Percentiles rank a stretch among this genome's conserved stretches.
phyloP scores from a whole-genome alignment of 495 filamentous ascomycete genomes.

The Viridothelium virens region DNA sequence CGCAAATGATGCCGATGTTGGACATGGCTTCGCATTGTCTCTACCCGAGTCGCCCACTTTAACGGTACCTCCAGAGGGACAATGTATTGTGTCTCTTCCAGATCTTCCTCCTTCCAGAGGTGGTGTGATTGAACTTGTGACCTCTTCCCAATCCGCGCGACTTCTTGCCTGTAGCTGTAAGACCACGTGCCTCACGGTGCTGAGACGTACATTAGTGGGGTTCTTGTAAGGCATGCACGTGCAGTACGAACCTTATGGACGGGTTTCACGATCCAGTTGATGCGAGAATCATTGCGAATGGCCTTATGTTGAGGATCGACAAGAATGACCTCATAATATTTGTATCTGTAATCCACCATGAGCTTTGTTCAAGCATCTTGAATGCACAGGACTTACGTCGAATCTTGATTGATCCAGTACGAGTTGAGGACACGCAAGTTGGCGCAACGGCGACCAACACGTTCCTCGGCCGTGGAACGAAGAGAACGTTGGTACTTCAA shows the following conservation, averaged over 20 bases:
- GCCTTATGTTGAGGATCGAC: constrained; percentile 99
- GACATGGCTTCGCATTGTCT: not conserved
- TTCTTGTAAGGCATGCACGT: not conserved
- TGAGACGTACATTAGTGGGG: constrained; percentile 19
- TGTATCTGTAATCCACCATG: constrained; percentile 60
- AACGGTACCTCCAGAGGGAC: constrained; percentile 82
- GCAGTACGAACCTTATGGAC: constrained; percentile 72
- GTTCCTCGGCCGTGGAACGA: constrained; percentile 94
- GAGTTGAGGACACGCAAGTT: constrained; percentile 99
- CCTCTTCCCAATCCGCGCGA: constrained; percentile 98
- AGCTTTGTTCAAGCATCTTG: not conserved
- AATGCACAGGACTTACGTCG: constrained; percentile 28
- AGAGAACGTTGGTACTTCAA: constrained; percentile 99
- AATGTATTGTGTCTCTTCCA: constrained; percentile 99
- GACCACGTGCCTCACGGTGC: constrained; percentile 95
- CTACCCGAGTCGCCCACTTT: constrained; percentile 25
- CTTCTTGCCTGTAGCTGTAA: constrained; percentile 98
- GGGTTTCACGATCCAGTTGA: constrained; percentile 99
- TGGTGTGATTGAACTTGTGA: constrained; percentile 97
- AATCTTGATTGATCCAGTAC: constrained; percentile 99
- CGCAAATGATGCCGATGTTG: not conserved
- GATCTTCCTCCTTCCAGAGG: constrained; percentile 89
- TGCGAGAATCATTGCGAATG: constrained; percentile 95
- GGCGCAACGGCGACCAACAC: constrained; percentile 96
- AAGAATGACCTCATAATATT: constrained; percentile 99